Conservation (phyloP, 352 stramenopile species). For the Hyaloperonospora brassicae region DNA sequence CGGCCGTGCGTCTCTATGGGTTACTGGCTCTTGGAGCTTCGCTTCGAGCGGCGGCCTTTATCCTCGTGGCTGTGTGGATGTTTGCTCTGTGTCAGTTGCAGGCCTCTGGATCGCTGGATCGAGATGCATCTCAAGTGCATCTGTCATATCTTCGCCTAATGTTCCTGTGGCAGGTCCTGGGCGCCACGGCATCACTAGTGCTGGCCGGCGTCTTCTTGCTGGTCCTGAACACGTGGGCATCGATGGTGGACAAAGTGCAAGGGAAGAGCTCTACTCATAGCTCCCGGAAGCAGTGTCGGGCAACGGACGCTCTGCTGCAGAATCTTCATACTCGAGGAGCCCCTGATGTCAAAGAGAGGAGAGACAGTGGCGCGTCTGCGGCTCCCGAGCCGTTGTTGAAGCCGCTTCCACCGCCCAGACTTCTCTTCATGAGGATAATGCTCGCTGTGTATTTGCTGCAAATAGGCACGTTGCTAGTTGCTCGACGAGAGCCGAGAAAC, state of each 20-base stretch:
- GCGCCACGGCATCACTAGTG: constrained; percentile 34
- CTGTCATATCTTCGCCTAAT: constrained; percentile 54
- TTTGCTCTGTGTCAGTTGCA: constrained; percentile 31
- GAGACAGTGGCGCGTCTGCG: constrained; percentile 13
- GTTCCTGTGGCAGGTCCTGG: constrained; percentile 44
- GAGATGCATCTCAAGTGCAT: constrained; percentile 42
- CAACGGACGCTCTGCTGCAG: constrained; percentile 13
- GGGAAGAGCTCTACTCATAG: constrained; percentile 7
- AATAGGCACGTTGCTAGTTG: constrained; percentile 37
- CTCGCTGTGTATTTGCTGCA: constrained; percentile 42
- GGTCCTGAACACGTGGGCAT: constrained; percentile 59
- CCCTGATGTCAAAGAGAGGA: constrained; percentile 15
- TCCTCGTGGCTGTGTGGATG: constrained; percentile 50
- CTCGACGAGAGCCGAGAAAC: constrained; percentile 7
- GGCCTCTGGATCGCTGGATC: constrained; percentile 18
- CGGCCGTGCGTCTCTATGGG: constrained; percentile 47
- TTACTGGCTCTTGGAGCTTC: constrained; percentile 37
- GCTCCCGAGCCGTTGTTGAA: constrained; percentile 10
- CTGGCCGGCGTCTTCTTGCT: constrained; percentile 48
- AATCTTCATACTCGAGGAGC: constrained; percentile 19
- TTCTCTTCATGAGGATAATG: constrained; percentile 52
- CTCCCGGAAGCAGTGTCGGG: constrained; percentile 2
- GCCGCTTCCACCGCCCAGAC: constrained; percentile 27
- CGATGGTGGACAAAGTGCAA: constrained; percentile 54
- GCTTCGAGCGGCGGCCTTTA: constrained; percentile 41